These are phyloP conservation scores for Podospora sp. DNA, from an alignment of 495 filamentous ascomycete genomes.

Conservation along the genomic window DNA sequence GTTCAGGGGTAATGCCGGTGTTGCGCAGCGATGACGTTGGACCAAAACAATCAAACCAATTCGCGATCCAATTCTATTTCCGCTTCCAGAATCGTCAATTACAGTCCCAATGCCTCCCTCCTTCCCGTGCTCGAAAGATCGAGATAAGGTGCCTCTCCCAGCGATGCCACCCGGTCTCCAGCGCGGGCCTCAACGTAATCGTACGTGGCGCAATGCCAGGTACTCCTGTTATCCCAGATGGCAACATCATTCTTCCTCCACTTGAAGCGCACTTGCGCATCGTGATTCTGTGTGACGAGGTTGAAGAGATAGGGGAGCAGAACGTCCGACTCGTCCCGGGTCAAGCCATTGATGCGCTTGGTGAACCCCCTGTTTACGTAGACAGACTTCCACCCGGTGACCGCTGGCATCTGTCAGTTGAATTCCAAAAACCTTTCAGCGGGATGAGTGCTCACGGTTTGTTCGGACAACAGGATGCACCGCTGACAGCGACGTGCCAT, in stretches of 20 bases:
- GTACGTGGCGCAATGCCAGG: constrained; percentile 55
- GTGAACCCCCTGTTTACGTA: constrained; percentile 83
- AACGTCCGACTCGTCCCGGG: constrained; percentile 68
- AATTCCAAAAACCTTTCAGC: constrained; percentile 53
- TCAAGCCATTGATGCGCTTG: constrained; percentile 72
- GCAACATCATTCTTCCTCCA: constrained; percentile 71
- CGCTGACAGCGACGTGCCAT: constrained; percentile 21
- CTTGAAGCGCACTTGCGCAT: constrained; percentile 72
- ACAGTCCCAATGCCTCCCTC: constrained; percentile 25
- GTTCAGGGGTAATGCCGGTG: too few species aligned
- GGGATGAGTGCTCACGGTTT: constrained; percentile 36
- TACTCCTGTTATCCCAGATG: constrained; percentile 75
- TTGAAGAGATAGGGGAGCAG: constrained; percentile 69
- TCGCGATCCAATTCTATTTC: background rate
- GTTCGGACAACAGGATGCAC: constrained; percentile 31
- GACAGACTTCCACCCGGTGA: constrained; percentile 76
- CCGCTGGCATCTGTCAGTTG: constrained; percentile 36
- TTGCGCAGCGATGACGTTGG: too few species aligned
- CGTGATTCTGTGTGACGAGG: constrained; percentile 59
- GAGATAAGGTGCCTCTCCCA: constrained; percentile 31
- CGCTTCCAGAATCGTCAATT: background rate
- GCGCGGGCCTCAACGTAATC: constrained; percentile 42
- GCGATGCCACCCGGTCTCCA: constrained; percentile 28
- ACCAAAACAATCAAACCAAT: background rate
- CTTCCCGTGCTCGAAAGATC: constrained; percentile 23